Percentiles rank a stretch among this genome's conserved stretches.
Conservation (phyloP, 2,329 filamentous ascomycete species). For the Venturia carpophila region DNA sequence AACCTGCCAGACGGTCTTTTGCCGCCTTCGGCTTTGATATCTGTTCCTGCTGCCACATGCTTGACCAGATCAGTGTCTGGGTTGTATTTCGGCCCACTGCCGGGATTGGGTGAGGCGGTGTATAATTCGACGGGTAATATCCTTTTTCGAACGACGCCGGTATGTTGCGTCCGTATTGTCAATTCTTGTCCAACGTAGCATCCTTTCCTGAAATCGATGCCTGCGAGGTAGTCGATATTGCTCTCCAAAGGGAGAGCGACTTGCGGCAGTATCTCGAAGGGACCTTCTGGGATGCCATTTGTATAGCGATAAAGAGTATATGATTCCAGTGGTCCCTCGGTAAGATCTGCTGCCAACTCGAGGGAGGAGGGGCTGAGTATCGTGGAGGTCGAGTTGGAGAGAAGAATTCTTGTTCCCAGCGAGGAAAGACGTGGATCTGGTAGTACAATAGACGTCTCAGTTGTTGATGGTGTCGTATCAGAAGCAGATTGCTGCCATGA, state of each 20-base stretch:
- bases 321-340: constrained; percentile 30
- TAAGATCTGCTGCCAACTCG: not conserved
- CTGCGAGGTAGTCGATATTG: constrained; percentile 80
- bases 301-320: constrained; percentile 75
- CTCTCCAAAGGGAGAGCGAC: constrained; percentile 75
- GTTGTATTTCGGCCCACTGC: constrained; percentile 43
- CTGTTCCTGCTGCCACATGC: constrained; percentile 36
- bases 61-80: constrained; percentile 15
- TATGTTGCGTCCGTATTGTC: constrained; percentile 91
- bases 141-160: constrained; percentile 84
- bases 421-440: constrained; percentile 16
- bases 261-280: constrained; percentile 64
- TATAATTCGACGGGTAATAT: constrained; percentile 76
- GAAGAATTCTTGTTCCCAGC: constrained; percentile 22
- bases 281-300: constrained; percentile 77
- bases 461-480: not conserved
- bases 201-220: constrained; percentile 88
- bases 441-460: not conserved
- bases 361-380: constrained; percentile 22
- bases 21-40: constrained; percentile 45
- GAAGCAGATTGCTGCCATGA: constrained; percentile 47
- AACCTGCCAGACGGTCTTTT: constrained; percentile 73
- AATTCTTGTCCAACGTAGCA: constrained; percentile 97
- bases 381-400: constrained; percentile 21
- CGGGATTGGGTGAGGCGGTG: constrained; percentile 34